Evolutionary conservation across 495 filamentous ascomycete genomes (phyloP), one percentile per base, ranked within the genome.

Genomic region (Astrocystis sublimbata): DNA sequence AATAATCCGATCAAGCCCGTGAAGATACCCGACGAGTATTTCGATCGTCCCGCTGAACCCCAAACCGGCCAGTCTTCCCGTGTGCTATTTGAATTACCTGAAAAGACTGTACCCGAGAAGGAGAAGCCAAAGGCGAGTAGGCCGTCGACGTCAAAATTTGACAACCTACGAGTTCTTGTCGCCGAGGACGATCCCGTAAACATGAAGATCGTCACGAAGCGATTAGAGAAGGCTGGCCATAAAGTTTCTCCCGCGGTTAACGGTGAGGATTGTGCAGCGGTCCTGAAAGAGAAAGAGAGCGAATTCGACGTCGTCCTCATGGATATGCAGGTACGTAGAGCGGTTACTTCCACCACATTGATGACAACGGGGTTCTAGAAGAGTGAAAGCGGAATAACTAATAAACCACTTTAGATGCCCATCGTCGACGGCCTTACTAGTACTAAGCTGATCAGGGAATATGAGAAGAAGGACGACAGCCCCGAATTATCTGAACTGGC

Each of bases 141-240:
- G 24, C 17, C 57, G 31, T 30, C 50, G 19, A 12, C 33, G 10
- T 15, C 13, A 1, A 47, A 53, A 13, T 64, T 64, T 13, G 61
- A 74, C 13, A 78, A 84, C 21, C 78, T 93, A 28, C 81, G 80
- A 30, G 85, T 96, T 2, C 78, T 97, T 17, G 85, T 97, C 8
- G 93, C 93, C 0, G 93, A 98, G 71, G 93, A 98, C 65, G 93
- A 98, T 67, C 92, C 92, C 0, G 84, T 97, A 67, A 98, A 98
- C 64, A 89, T 89, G 72, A 92, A 87, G 66, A 93, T 98, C 60
- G 76, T 97, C 7, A 81, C 87, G 64, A 98, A 96, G 70, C 80
- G 93, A 17, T 76, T 98, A 4, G 86, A 91, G 56, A 96, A 92
- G 71, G 70, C 87, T 3, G 91, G 92, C 0, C 90, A 97, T 68